phyloP scores from a whole-genome alignment of 345 rosid species.

The Murraya koenigii region DNA sequence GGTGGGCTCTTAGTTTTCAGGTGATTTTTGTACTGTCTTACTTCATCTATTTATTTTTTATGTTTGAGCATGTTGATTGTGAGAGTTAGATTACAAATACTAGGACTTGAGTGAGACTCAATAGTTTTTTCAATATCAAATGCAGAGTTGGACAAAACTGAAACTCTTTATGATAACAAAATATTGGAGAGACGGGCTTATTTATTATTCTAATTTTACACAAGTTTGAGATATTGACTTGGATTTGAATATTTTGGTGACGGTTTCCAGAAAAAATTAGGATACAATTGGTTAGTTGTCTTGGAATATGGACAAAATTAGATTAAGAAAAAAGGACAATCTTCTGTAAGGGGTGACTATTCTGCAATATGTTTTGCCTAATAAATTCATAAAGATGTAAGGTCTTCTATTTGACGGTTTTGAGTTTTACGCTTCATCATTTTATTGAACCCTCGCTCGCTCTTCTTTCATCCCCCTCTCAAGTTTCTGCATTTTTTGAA shows the following conservation, averaged over 20 bases:
- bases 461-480: neutral
- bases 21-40: slow-evolving; percentile 4
- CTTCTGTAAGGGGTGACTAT: neutral
- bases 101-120: too few species aligned
- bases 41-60: too few species aligned
- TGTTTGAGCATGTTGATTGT: too few species aligned
- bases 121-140: too few species aligned
- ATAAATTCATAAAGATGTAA: neutral
- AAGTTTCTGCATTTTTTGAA: slow-evolving; percentile 1
- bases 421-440: neutral
- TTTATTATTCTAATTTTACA: neutral
- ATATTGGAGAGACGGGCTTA: neutral
- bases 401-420: slow-evolving; percentile 20
- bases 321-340: neutral
- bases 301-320: neutral
- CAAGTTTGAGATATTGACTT: neutral
- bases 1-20: slow-evolving; percentile 50
- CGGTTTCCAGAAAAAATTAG: neutral
- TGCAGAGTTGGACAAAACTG: too few species aligned
- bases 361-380: neutral
- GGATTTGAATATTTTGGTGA: neutral
- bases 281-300: neutral
- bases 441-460: neutral
- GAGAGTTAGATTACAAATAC: too few species aligned
- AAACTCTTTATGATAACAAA: neutral